Base-by-base conservation (phyloP, 139 green algal species). In the Micromonas commoda region DNA sequence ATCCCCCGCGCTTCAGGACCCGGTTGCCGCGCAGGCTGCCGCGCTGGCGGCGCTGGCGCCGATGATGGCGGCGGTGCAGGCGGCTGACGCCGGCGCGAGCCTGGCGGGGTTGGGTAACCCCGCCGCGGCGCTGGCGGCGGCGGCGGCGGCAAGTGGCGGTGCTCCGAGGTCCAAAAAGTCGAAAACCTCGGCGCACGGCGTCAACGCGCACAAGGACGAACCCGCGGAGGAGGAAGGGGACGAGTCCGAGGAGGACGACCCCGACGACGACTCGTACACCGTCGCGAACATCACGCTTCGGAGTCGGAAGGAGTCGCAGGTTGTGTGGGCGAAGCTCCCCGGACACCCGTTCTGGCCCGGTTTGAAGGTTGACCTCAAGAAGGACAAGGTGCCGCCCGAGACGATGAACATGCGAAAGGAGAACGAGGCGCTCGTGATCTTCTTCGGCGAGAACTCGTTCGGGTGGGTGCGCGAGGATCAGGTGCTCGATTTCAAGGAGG, bases 371-470 rank as follows among this genome's bases (percentile, higher is more conserved):
- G 33, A 75, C 19, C 23, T 39, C n/a, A 37, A 63, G 68, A 60
- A 29, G 0, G 68, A 75, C 33, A 21, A 61, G 37, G 33, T 75
- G 20, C 34, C 68, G n/a, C 16, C 52, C 21, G 68, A 60, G 3
- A 39, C 68, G 37, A 23, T 29, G 21, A 29, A 29, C 6, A 75
- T 75, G 68, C 37, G 38, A 26, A 39, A 75, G 1, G 68, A 39
- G 6, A 70, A 70, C 63, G 68, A 75, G 31, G 68, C 53, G 52
- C 29, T 60, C 13, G 37, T 75, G 34, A 37, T 75, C 26, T 75
- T 75, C 29, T 75, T 75, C 29, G 68, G 68, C 34, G 68, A 75
- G 33, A 75, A 63, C 31, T 75, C 68, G 23, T 75, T 75, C 35
- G 68, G 68, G n/a, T 75, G 68, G 68, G 37, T 75, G 21, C 68